Conservation (phyloP, 495 filamentous ascomycete genomes). For the Thermothielavioides terrestris region DNA sequence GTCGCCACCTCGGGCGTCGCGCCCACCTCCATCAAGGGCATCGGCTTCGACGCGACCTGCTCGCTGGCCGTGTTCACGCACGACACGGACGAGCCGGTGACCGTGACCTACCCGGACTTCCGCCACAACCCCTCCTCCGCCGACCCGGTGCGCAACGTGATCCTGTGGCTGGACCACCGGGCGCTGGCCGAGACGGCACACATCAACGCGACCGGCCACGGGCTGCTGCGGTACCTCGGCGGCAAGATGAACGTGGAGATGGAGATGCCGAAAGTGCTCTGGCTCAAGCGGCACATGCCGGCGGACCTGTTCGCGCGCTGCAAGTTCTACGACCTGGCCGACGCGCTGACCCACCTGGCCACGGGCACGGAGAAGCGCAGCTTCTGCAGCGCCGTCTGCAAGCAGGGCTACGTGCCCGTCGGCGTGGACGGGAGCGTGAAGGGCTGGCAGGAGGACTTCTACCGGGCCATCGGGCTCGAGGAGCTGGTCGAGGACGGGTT, state of each 20-base stretch:
- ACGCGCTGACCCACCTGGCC: conserved; percentile 90
- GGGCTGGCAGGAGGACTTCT: conserved; percentile 95
- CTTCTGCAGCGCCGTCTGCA: conserved; percentile 90
- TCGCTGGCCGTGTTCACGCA: conserved; percentile 83
- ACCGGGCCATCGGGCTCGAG: conserved; percentile 68
- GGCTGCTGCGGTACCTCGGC: conserved; percentile 89
- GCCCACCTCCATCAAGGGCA: conserved; percentile 62
- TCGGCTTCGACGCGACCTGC: conserved; percentile 97
- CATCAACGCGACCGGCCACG: conserved; percentile 88
- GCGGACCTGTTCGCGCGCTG: conserved; percentile 77
- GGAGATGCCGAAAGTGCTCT: conserved; percentile 96
- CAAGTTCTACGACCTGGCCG: conserved; percentile 91
- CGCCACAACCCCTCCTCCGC: conserved; percentile 54
- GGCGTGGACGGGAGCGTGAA: conserved; percentile 96
- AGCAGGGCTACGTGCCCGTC: conserved; percentile 90
- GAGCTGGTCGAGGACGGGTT: conserved; percentile 81
- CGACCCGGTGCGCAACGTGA: conserved; percentile 83
- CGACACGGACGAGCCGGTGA: conserved; percentile 81
- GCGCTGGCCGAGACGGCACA: conserved; percentile 78
- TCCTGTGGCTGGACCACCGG: conserved; percentile 89
- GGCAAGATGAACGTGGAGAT: conserved; percentile 98
- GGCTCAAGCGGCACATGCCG: conserved; percentile 98
- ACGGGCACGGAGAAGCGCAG: conserved; percentile 89
- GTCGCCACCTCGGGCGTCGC: conserved; percentile 71
- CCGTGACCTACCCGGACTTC: conserved; percentile 81